Base-by-base conservation (phyloP, 1,139 yeast species). In the Debaryomyces singareniensis region DNA sequence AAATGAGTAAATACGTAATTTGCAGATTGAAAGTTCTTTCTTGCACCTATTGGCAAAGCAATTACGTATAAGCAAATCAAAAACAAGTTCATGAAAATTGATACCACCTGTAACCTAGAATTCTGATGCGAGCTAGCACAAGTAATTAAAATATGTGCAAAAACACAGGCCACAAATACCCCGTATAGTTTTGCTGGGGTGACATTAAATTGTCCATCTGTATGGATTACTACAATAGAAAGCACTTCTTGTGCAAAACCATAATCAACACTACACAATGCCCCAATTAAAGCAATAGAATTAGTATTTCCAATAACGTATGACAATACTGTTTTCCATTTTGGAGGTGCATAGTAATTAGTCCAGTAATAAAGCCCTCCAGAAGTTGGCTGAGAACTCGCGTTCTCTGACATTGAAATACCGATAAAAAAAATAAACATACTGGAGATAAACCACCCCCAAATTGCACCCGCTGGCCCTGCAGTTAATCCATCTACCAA, bases 361-460 rank as follows among this genome's bases (percentile, higher is more conserved):
- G 71, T 45, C 73, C 75, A 49, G 51, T 71, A 74, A 49, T 75
- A 75, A 44, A 76, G 57, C 15, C 83, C 84, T 35, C 84, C 83
- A 12, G 77, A 64, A 6, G 83, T 75, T 29, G 84, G 84, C 49
- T 71, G 68, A 13, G 78, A 66, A 9, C 77, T 68, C 2, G 78
- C 78, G 32, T 74, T 53, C 40, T 75, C 77, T 12, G 80, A 68
- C 59, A 77, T 75, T 14, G 75, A 62, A 37, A 66, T 48, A n/a
- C 81, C 83, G 30, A 73, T 70, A 35, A 68, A 53, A 31, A 75
- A 48, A 35, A 78, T 68, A 36, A 75, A 75, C 31, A 63, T 38
- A 5, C 71, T 71, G 20, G 75, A 70, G 29, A 65, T 58, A 31
- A 75, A 58, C 81, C 83, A 78, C 33, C 83, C 81, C 81, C 83